Evolutionary conservation across 768 basidiomycete species (phyloP).

Genomic region (Suillus alpinus): DNA sequence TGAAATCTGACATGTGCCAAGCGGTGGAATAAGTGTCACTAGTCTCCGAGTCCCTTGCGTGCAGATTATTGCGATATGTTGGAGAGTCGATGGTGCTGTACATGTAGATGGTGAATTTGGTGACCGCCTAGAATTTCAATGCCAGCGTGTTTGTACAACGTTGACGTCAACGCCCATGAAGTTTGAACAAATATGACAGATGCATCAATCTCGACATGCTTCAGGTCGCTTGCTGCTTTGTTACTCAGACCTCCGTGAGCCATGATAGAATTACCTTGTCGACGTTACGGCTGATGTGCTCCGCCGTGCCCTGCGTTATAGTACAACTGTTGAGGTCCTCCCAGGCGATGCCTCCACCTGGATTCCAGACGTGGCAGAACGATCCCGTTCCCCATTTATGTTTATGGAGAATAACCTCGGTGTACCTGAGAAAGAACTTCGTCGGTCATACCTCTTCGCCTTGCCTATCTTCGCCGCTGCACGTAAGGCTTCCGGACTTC

Average conservation of each 20-base stretch:
- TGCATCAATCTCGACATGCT: conserved; percentile 6
- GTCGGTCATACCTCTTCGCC: conserved; percentile 49
- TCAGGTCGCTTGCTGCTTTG: conserved; percentile 23
- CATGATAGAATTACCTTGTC: background rate
- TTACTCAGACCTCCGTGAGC: conserved; percentile 27
- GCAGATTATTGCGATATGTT: background rate
- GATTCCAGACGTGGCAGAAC: conserved; percentile 27
- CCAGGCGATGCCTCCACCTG: conserved; percentile 55
- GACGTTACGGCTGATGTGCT: background rate
- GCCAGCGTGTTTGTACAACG: too few species aligned
- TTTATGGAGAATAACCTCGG: conserved; percentile 60
- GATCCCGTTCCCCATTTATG: conserved; percentile 47
- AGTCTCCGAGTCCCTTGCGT: conserved; percentile 13
- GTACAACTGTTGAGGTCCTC: conserved; percentile 55
- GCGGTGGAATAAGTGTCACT: background rate
- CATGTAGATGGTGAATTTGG: too few species aligned
- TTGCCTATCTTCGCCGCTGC: conserved; percentile 32
- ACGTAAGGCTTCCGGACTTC: conserved; percentile 10
- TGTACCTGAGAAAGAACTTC: conserved; percentile 57
- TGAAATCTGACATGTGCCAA: background rate
- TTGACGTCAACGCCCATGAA: background rate
- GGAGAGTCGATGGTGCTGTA: conserved; percentile 4
- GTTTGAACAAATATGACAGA: background rate
- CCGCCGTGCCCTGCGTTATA: conserved; percentile 2
- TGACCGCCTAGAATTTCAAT: too few species aligned